phyloP scores from a whole-genome alignment of 2,329 filamentous ascomycete species.

The Drechslerella dactyloides region DNA sequence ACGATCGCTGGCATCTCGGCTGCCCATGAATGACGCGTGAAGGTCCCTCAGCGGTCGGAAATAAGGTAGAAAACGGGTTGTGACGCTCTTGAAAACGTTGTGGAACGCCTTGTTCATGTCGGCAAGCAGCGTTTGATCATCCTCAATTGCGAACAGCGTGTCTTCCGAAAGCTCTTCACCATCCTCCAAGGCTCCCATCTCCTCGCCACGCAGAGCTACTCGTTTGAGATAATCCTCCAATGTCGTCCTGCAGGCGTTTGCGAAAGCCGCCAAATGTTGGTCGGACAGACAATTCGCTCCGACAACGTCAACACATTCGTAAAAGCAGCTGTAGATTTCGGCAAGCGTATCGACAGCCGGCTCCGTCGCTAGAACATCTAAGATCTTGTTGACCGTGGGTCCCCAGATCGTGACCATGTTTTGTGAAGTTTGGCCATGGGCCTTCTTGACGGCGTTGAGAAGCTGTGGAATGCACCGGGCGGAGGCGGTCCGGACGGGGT shows the following conservation, averaged over 20 bases:
- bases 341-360: constrained; percentile 94
- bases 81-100: constrained; percentile 97
- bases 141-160: constrained; percentile 86
- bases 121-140: constrained; percentile 92
- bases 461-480: constrained; percentile 94
- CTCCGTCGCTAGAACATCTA: constrained; percentile 86
- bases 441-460: constrained; percentile 90
- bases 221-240: constrained; percentile 92
- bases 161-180: constrained; percentile 90
- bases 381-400: constrained; percentile 82
- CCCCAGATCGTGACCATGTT: constrained; percentile 84
- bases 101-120: constrained; percentile 99
- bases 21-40: constrained; percentile 83
- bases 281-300: constrained; percentile 80
- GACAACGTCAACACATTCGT: constrained; percentile 93
- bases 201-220: constrained; percentile 81
- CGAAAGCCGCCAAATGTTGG: constrained; percentile 83
- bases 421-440: constrained; percentile 78
- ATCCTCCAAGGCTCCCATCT: constrained; percentile 81
- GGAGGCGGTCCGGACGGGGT: constrained; percentile 91
- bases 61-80: constrained; percentile 77
- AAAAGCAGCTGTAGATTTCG: constrained; percentile 99
- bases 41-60: constrained; percentile 87
- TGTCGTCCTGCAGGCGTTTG: constrained; percentile 81
- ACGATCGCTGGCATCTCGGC: constrained; percentile 82